Evolutionary conservation across 208 protist genomes (phyloP), one percentile per base, ranked within the genome.

Genomic region (Wallacemonas rigidus): DNA sequence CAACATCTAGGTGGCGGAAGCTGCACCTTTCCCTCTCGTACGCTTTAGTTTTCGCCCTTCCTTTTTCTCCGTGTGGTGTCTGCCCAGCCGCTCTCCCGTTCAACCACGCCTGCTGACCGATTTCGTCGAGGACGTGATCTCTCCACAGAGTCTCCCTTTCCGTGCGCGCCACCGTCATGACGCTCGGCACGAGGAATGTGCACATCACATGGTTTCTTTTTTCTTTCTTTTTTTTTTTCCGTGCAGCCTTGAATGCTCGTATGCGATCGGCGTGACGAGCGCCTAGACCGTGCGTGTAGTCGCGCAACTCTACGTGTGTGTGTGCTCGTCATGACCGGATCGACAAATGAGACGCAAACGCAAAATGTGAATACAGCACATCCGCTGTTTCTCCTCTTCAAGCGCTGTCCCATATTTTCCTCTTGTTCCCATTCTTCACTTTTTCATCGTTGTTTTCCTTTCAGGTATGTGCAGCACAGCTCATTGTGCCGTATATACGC

Each of bases 391-490:
- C n/a, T n/a, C n/a, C n/a, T n/a, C n/a, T n/a, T n/a, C n/a, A n/a
- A n/a, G n/a, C n/a, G n/a, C n/a, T n/a, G n/a, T n/a, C n/a, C n/a
- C n/a, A n/a, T n/a, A 26, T 51, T 3, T 35, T 68, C 62, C 39
- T 41, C 41, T 68, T 73, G 40, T 2, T 44, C 11, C 65, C 55
- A n/a, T n/a, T n/a, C n/a, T n/a, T n/a, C n/a, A n/a, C n/a, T n/a
- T n/a, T 50, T 11, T 50, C 11, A 5, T 50, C 45, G 7, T 50
- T 50, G 5, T 50, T 50, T 11, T 50, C 45, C 45, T 50, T 50
- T 50, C 45, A 50, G 11, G 7, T 50, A n/a, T n/a, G n/a, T n/a
- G n/a, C n/a, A n/a, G n/a, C n/a, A n/a, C n/a, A n/a, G n/a, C n/a
- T n/a, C n/a, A n/a, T n/a, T n/a, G n/a, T n/a, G n/a, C n/a, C n/a